A percentile compares a stretch with the other conserved stretches of the same genome.
phyloP scores from a whole-genome alignment of 2,329 filamentous ascomycete genomes.

The Botrytis medusae region DNA sequence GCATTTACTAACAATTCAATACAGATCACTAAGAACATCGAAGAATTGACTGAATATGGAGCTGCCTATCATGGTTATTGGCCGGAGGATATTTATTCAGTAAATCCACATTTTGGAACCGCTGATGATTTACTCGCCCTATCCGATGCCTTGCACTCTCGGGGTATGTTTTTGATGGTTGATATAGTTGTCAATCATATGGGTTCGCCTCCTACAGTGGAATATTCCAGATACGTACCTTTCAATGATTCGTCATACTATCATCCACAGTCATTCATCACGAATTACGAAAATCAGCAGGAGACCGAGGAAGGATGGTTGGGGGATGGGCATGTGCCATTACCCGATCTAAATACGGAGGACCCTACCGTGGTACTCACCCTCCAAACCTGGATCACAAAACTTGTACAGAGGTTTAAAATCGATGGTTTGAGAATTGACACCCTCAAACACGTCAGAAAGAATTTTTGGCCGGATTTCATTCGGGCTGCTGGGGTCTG shows the following conservation, averaged over 20 bases:
- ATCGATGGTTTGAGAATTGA: conserved; percentile 51
- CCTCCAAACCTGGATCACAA: conserved; percentile 41
- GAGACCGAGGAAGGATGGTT: conserved; percentile 22
- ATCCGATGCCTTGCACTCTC: conserved; percentile 54
- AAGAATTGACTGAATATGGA: conserved; percentile 41
- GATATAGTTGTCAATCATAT: conserved; percentile 46
- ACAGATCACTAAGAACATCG: conserved; percentile 31
- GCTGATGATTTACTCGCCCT: conserved; percentile 58
- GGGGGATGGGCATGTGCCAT: conserved; percentile 5
- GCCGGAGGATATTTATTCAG: conserved; percentile 46
- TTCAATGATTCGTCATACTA: conserved; percentile 41
- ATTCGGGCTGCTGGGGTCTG: conserved; percentile 55
- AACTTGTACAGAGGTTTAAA: conserved; percentile 45
- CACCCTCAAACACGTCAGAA: conserved; percentile 47
- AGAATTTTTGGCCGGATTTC: conserved; percentile 56
- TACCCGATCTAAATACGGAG: conserved; percentile 21
- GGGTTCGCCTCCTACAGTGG: conserved; percentile 20
- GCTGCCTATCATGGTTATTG: conserved; percentile 47
- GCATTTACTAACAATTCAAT: background rate
- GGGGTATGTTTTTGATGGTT: conserved; percentile 49
- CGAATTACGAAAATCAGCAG: conserved; percentile 15
- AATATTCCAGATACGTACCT: conserved; percentile 26
- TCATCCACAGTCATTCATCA: conserved; percentile 36
- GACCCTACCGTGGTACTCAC: conserved; percentile 42
- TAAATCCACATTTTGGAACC: conserved; percentile 61